phyloP scores from a whole-genome alignment of 106 monocot genomes.

The Dioscorea zingiberensis region DNA sequence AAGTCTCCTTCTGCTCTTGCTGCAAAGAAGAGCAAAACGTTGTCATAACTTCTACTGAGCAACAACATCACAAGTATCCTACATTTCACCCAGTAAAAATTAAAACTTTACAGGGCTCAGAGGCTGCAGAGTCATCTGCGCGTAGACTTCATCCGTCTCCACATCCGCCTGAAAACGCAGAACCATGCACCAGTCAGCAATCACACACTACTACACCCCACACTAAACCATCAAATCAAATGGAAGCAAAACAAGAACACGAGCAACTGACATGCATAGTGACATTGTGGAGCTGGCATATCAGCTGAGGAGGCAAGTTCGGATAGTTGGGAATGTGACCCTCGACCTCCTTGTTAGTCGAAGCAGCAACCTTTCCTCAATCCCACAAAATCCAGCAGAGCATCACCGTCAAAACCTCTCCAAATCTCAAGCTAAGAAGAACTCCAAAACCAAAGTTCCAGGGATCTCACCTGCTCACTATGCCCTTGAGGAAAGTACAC shows the following conservation, averaged over 20 bases:
- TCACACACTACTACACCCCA: not conserved
- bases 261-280: slow-evolving; percentile 81
- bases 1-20: slow-evolving; percentile 90
- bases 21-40: slow-evolving; percentile 16
- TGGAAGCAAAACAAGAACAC: not conserved
- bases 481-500: slow-evolving; percentile 93
- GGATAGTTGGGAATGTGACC: slow-evolving; percentile 95
- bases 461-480: slow-evolving; percentile 63
- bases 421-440: too few relatives aligned
- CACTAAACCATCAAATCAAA: not conserved
- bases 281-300: slow-evolving; percentile 89
- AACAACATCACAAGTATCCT: not conserved
- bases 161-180: slow-evolving; percentile 71
- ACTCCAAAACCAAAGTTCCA: slow-evolving; percentile 6
- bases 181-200: slow-evolving; percentile 2
- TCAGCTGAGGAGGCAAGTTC: slow-evolving; percentile 77
- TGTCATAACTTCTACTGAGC: not conserved
- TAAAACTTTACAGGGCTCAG: slow-evolving; percentile 43
- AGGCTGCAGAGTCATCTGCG: slow-evolving; percentile 93
- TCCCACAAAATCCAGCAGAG: too few relatives aligned
- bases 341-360: slow-evolving; percentile 91
- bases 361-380: slow-evolving; percentile 60
- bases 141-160: slow-evolving; percentile 92
- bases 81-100: not conserved
- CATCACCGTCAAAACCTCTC: too few relatives aligned